Conservation (phyloP, 148 eudicot species). For the Rhododendron henanense region DNA sequence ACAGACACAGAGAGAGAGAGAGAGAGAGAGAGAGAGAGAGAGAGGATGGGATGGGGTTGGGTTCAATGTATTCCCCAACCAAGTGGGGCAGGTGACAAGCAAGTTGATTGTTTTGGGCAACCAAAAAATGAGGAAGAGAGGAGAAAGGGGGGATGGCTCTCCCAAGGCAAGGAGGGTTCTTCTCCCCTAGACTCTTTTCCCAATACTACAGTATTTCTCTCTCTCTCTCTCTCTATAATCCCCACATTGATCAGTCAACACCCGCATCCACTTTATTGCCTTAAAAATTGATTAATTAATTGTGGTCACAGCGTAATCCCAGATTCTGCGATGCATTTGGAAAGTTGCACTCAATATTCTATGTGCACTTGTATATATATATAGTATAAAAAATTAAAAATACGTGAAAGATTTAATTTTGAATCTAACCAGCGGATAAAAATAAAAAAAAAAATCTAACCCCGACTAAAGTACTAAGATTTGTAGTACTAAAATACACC, state of each 20-base stretch:
- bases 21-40: not conserved
- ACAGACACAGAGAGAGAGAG: not conserved
- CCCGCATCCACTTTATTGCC: not conserved
- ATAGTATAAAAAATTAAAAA: too few relatives aligned
- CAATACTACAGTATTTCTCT: not conserved
- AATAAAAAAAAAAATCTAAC: too few relatives aligned
- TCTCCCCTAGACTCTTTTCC: conserved; percentile 21
- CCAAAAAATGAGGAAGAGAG: not conserved
- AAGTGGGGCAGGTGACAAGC: not conserved
- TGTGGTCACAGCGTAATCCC: not conserved
- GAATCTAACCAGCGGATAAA: not conserved
- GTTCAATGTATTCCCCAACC: not conserved
- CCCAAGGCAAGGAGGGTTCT: conserved; percentile 19
- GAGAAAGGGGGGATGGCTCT: not conserved
- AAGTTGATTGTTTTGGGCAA: not conserved
- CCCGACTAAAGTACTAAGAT: not conserved
- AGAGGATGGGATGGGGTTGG: not conserved
- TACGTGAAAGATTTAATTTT: not conserved
- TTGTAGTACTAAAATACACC: too few relatives aligned
- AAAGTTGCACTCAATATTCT: not conserved
- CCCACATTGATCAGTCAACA: not conserved
- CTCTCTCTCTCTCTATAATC: not conserved
- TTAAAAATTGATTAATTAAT: not conserved
- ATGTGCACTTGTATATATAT: not conserved
- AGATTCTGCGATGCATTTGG: not conserved